Evolutionary conservation across 768 basidiomycete species (phyloP), one percentile per base, ranked within the genome.

Genomic region (Russula emetica): DNA sequence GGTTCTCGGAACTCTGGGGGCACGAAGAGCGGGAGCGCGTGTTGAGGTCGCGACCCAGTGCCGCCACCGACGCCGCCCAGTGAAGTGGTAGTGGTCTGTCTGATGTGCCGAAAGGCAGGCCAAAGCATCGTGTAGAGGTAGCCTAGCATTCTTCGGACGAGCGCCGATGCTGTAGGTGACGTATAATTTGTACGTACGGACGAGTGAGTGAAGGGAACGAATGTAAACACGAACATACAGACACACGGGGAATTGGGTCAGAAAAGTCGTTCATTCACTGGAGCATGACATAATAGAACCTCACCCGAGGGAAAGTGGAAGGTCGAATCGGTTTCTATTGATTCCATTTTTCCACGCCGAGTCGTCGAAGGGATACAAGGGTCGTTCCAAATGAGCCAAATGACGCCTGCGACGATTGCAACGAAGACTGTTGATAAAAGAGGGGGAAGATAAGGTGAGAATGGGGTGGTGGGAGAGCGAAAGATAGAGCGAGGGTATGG

Each of bases 361-460:
- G 24, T 2, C 5, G 30, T 53, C 11, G 54, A 16, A 34, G n/a
- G 22, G 24, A 22, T 44, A 34, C 38, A 52, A 5, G 42, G 53
- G 7, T 20, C 38, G 32, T 55, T 49, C 40, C 64, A 55, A 34
- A 65, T 34, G 55, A 52, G 34, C 13, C 44, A 3, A 16, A 65
- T 56, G 38, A 38, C 56, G 24, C 36, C 22, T 2, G 20, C 54
- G 54, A 64, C 24, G 40, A 56, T 24, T 49, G 32, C 38, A 28
- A 65, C 59, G 59, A 56, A 24, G 59, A 22, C 64, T 65, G 64
- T 60, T 56, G 30, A 54, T 49, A 38, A 28, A 22, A 42, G 54
- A 22, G 47, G 22, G 24, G 42, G 26, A 28, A 60, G 54, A 60
- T 60, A 44, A 64, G 59, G 40, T 38, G 22, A n/a, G 22, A 30